phyloP scores from a whole-genome alignment of 2,329 filamentous ascomycete genomes.

The Phaeosphaeriaceae sp. region DNA sequence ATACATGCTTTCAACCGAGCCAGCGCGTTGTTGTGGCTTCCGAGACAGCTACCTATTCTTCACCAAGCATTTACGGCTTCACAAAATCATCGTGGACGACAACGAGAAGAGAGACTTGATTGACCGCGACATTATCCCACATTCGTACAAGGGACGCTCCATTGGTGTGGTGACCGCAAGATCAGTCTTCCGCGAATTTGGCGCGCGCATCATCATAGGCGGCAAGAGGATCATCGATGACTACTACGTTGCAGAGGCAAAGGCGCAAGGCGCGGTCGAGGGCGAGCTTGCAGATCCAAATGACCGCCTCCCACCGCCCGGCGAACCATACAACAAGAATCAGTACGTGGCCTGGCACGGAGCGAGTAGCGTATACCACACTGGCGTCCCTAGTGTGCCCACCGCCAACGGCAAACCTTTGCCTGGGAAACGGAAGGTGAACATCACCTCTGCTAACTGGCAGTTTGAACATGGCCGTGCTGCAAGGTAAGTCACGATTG shows the following conservation, averaged over 20 bases:
- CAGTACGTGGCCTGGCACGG: slow-evolving; percentile 99
- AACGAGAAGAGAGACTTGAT: slow-evolving; percentile 98
- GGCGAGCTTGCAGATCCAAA: slow-evolving; percentile 92
- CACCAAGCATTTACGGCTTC: slow-evolving; percentile 93
- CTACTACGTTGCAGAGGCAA: slow-evolving; percentile 80
- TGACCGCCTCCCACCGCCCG: slow-evolving; percentile 76
- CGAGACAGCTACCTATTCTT: slow-evolving; percentile 98
- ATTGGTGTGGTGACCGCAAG: slow-evolving; percentile 97
- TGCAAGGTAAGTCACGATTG: slow-evolving; percentile 72
- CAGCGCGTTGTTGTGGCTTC: slow-evolving; percentile 95
- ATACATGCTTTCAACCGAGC: slow-evolving; percentile 99
- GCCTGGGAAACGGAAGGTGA: slow-evolving; percentile 81
- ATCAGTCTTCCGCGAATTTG: slow-evolving; percentile 96
- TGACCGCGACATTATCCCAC: slow-evolving; percentile 91
- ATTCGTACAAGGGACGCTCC: slow-evolving; percentile 96
- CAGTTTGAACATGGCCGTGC: slow-evolving; percentile 93
- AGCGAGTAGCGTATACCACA: slow-evolving; percentile 94
- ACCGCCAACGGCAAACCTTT: slow-evolving; percentile 74
- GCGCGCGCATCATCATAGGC: slow-evolving; percentile 90
- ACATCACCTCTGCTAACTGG: slow-evolving; percentile 94
- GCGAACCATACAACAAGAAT: slow-evolving; percentile 96
- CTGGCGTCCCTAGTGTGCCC: slow-evolving; percentile 78
- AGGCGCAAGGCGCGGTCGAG: slow-evolving; percentile 80
- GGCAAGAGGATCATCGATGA: slow-evolving; percentile 88
- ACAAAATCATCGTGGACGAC: slow-evolving; percentile 98